phyloP scores from a whole-genome alignment of 2,329 filamentous ascomycete species.

The Graphilbum fragrans region DNA sequence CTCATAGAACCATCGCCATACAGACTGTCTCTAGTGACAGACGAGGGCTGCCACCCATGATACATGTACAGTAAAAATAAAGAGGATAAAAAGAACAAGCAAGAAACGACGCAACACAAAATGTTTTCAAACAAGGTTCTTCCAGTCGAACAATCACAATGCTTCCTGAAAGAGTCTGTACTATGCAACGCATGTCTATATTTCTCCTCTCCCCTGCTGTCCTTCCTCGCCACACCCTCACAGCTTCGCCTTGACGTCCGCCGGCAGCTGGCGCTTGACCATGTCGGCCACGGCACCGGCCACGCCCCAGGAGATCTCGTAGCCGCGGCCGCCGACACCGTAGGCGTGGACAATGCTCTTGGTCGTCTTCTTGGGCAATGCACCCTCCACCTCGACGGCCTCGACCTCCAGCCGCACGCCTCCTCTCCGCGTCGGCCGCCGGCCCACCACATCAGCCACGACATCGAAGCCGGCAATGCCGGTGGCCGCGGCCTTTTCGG shows the following conservation, averaged over 20 bases:
- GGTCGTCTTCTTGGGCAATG: no score
- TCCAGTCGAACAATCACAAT: no score
- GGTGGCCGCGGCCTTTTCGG: neutral
- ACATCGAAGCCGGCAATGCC: conserved; percentile 11
- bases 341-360: conserved; percentile 38
- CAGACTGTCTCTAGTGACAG: no score
- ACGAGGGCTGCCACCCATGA: no score
- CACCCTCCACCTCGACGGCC: conserved; percentile 14
- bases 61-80: neutral
- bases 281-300: conserved; percentile 34
- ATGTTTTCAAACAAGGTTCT: no score
- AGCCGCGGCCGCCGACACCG: conserved; percentile 48
- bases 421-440: conserved; percentile 30
- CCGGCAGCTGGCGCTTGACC: conserved; percentile 13
- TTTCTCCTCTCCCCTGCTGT: no score
- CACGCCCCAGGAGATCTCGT: conserved; percentile 48
- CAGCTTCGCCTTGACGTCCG: neutral
- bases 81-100: neutral
- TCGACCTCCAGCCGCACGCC: conserved; percentile 43
- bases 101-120: no score
- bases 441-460: conserved; percentile 28
- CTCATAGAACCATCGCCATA: no score
- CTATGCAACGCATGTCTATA: no score
- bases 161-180: no score
- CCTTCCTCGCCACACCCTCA: no score